Percentiles rank a stretch among this genome's conserved stretches.
These are phyloP conservation scores for Mrakia gelida DNA, from an alignment of 768 basidiomycete genomes.

Conservation along the genomic window DNA sequence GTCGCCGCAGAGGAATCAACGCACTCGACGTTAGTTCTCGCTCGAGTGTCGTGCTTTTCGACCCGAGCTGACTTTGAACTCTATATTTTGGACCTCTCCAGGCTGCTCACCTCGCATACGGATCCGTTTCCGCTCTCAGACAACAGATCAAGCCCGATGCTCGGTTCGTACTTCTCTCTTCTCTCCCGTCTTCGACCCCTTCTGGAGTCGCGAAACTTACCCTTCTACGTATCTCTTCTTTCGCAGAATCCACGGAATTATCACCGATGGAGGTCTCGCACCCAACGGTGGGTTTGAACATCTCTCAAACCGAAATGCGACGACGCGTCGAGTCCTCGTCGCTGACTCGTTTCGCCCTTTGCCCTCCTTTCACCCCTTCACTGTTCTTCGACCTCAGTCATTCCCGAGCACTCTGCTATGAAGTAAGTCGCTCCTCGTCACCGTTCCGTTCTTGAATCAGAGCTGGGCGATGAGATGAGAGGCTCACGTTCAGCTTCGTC, in stretches of 20 bases:
- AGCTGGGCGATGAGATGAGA: background rate
- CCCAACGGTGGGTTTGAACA: conserved; percentile 56
- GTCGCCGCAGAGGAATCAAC: conserved; percentile 3
- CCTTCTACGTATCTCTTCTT: too few relatives aligned
- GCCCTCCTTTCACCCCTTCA: background rate
- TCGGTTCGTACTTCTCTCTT: conserved; percentile 36
- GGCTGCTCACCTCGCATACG: conserved; percentile 79
- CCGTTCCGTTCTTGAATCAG: too few relatives aligned
- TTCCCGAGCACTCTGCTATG: conserved; percentile 67
- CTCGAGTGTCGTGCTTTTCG: too few relatives aligned
- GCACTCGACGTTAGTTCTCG: conserved; percentile 46
- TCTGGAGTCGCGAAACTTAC: too few relatives aligned
- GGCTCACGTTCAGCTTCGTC: background rate
- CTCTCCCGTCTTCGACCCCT: background rate
- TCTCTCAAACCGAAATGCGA: too few relatives aligned
- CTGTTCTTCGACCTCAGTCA: conserved; percentile 49
- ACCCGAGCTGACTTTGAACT: too few relatives aligned
- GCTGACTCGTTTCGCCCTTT: background rate
- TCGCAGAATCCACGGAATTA: conserved; percentile 63
- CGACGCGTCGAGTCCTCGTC: background rate
- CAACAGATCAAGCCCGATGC: conserved; percentile 81
- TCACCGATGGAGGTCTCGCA: conserved; percentile 63
- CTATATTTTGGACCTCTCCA: too few relatives aligned
- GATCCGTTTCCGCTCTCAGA: conserved; percentile 68
- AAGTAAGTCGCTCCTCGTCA: background rate